Conservation (phyloP, 176 grass and related monocot genomes). For the Dactylis glomerata region DNA sequence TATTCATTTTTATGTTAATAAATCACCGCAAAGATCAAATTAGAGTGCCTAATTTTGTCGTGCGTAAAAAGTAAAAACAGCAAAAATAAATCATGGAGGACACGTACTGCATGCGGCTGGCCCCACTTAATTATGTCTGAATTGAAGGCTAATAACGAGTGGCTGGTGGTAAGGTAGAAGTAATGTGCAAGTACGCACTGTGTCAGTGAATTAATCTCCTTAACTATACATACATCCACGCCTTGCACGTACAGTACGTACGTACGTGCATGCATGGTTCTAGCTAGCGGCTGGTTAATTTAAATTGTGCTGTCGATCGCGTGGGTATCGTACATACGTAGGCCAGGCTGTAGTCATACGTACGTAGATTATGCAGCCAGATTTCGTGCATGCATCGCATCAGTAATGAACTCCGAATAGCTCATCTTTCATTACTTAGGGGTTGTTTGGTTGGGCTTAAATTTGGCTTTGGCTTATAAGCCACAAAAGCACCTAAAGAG, state of each 20-base stretch:
- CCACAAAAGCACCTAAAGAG: too few relatives aligned
- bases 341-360: neutral
- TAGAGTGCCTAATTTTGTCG: neutral
- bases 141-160: constrained; percentile 7
- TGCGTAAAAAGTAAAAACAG: too few relatives aligned
- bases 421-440: neutral
- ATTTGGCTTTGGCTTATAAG: too few relatives aligned
- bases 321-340: neutral
- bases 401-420: neutral
- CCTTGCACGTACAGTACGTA: too few relatives aligned
- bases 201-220: constrained; percentile 25
- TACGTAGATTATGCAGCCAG: neutral
- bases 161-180: neutral
- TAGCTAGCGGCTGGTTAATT: neutral
- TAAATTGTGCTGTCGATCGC: constrained; percentile 24
- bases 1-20: too few relatives aligned
- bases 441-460: too few relatives aligned
- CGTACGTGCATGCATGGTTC: neutral
- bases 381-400: neutral
- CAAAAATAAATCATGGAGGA: too few relatives aligned
- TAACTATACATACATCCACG: neutral
- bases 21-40: neutral
- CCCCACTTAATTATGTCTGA: neutral
- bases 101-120: neutral
- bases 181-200: constrained; percentile 13